Base-by-base conservation (phyloP, 1,284 basidiomycete genomes). In the Megacollybia platyphylla region DNA sequence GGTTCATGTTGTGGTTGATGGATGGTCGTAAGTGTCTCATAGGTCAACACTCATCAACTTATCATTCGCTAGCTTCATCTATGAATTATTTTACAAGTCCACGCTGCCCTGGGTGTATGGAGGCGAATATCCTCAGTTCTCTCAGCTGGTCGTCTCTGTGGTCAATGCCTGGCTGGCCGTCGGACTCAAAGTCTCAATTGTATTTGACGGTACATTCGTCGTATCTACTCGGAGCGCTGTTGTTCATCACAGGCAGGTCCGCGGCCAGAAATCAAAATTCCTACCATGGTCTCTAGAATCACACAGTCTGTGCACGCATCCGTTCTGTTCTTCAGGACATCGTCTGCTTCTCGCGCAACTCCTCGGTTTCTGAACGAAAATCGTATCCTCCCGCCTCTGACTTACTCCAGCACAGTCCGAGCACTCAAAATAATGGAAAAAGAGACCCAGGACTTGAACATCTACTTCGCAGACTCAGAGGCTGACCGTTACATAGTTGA, bases 401-500 rank as follows among this genome's bases (percentile, higher is more conserved):
- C 67, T 20, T 76, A 76, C 49, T 58, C 69, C 10, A 68, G 76
- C 1, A 86, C 83, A 52, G 59, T 87, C 1, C 65, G 75, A 40
- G 75, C 78, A 1, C 62, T 91, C 1, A 51, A 65, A 37, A 49
- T 57, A 1, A 54, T 84, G 4, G 54, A 62, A 24, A 54, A 62
- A 24, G 51, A 53, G 4, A 59, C 56, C 2, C 52, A 63, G 26
- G 48, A 49, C 11, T 54, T 85, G 18, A 62, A 76, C 31, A 50
- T 85, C 2, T 72, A 83, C 56, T 81, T 84, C 43, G 87, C 90
- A 0, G 79, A 88, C 48, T 84, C 82, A 52, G 91, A 96, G 59
- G 89, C 81, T 3, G 91, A 96, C 59, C 84, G 84, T 2, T 84
- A 79, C 47, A 84, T 86, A 28, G 88, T 92, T 2, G 81, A 84